Percentiles rank a stretch among this genome's conserved stretches.
These are phyloP conservation scores for Mycena vitilis DNA, from an alignment of 768 basidiomycete genomes.

Conservation along the genomic window DNA sequence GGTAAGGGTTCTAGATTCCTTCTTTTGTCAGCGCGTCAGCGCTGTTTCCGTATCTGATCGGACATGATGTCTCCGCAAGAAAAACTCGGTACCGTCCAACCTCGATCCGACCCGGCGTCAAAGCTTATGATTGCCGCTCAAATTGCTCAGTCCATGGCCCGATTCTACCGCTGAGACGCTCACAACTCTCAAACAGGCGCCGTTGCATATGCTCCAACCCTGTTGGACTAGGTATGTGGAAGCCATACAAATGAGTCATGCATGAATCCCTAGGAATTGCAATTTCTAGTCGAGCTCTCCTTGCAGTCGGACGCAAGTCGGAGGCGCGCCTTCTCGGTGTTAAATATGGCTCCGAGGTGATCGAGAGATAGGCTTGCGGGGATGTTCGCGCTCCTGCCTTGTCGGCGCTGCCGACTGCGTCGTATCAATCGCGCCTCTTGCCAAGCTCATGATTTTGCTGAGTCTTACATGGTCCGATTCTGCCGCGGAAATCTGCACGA, in stretches of 20 bases:
- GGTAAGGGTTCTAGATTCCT: slow-evolving; percentile 1
- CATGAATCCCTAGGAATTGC: too few relatives aligned
- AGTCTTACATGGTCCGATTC: too few relatives aligned
- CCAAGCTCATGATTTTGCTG: background rate
- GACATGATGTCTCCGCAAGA: background rate
- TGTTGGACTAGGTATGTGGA: too few relatives aligned
- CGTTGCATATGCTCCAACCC: too few relatives aligned
- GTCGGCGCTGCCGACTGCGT: background rate
- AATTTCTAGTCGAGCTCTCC: background rate
- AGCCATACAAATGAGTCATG: too few relatives aligned
- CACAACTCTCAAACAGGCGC: background rate
- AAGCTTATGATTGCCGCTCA: slow-evolving; percentile 2
- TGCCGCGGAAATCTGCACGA: too few relatives aligned
- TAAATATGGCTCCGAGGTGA: background rate
- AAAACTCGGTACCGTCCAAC: background rate
- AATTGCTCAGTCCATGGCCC: background rate
- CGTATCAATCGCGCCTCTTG: background rate
- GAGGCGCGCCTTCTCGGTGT: background rate
- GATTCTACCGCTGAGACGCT: slow-evolving; percentile 1
- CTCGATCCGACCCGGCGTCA: background rate
- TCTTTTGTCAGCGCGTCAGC: slow-evolving; percentile 2
- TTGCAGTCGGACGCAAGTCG: background rate
- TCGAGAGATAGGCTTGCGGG: background rate
- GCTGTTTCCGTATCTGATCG: background rate
- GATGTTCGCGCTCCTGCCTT: background rate